These are phyloP conservation scores for Fraxinus latifolia DNA, from an alignment of 305 asterid species.

Conservation along the genomic window DNA sequence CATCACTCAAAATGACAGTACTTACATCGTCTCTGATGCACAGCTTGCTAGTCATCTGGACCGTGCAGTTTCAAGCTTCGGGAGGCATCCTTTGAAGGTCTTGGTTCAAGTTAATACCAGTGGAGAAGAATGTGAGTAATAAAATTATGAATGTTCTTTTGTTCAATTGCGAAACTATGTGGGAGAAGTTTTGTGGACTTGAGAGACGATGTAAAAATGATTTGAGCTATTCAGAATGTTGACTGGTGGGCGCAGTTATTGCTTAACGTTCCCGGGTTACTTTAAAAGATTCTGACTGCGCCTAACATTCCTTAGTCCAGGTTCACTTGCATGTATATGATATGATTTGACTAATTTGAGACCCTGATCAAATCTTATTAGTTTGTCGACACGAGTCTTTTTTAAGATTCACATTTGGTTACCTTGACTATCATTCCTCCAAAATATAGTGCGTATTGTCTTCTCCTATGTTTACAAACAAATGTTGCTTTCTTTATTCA, in stretches of 20 bases:
- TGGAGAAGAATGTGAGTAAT: slow-evolving; percentile 81
- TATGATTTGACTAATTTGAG: background rate
- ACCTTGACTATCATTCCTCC: background rate
- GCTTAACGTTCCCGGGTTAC: background rate
- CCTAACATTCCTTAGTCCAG: background rate
- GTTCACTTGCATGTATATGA: slow-evolving; percentile 1
- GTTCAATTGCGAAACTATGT: background rate
- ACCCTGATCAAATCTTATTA: background rate
- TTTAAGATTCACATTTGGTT: background rate
- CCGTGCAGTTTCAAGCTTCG: slow-evolving; percentile 60
- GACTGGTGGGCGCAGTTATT: background rate
- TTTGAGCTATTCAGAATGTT: slow-evolving; percentile 2
- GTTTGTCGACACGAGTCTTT: background rate
- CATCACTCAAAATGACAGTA: slow-evolving; percentile 14
- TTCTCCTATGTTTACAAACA: background rate
- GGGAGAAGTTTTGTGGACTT: slow-evolving; percentile 14
- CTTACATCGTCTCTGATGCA: slow-evolving; percentile 18
- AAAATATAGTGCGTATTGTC: background rate
- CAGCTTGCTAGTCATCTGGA: slow-evolving; percentile 76
- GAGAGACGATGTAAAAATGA: slow-evolving; percentile 4
- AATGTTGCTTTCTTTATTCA: slow-evolving; percentile 4
- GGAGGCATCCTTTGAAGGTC: slow-evolving; percentile 70
- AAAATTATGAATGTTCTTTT: background rate
- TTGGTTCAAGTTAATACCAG: slow-evolving; percentile 89
- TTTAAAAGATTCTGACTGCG: slow-evolving; percentile 1